Evolutionary conservation across 2,329 filamentous ascomycete species (phyloP).

Genomic region (Piedraia hortae): DNA sequence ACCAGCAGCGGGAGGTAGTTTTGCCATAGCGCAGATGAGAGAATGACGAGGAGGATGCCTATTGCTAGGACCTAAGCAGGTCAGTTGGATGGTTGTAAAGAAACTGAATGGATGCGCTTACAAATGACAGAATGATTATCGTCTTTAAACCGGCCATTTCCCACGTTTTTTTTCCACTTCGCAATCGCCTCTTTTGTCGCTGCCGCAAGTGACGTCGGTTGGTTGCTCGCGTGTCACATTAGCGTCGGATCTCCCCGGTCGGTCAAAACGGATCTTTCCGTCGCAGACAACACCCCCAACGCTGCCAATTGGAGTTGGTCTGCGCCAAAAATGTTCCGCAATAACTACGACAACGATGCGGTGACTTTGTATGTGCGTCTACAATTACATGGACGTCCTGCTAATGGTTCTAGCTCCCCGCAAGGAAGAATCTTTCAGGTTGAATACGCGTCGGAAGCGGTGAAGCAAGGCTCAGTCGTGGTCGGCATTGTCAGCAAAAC

Average conservation of each 20-base stretch:
- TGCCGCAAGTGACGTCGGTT: conserved; percentile 1
- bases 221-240: background rate
- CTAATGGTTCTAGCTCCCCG: conserved; percentile 42
- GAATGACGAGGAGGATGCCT: conserved; percentile 94
- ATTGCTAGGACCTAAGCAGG: conserved; percentile 54
- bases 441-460: conserved; percentile 93
- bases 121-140: conserved; percentile 95
- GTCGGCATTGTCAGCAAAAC: conserved; percentile 95
- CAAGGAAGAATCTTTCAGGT: conserved; percentile 99
- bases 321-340: conserved; percentile 85
- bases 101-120: conserved; percentile 17
- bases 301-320: background rate
- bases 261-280: conserved; percentile 1
- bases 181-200: conserved; percentile 1
- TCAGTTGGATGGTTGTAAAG: background rate
- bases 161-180: too few relatives aligned
- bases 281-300: background rate
- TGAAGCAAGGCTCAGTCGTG: conserved; percentile 96
- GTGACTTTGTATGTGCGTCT: conserved; percentile 64
- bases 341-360: conserved; percentile 99
- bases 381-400: conserved; percentile 2
- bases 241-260: conserved; percentile 1
- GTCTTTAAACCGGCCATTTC: conserved; percentile 80
- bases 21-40: conserved; percentile 83
- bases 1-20: conserved; percentile 89